phyloP scores from a whole-genome alignment of 2,329 filamentous ascomycete species.

The Beauveria scarabaeidicola region DNA sequence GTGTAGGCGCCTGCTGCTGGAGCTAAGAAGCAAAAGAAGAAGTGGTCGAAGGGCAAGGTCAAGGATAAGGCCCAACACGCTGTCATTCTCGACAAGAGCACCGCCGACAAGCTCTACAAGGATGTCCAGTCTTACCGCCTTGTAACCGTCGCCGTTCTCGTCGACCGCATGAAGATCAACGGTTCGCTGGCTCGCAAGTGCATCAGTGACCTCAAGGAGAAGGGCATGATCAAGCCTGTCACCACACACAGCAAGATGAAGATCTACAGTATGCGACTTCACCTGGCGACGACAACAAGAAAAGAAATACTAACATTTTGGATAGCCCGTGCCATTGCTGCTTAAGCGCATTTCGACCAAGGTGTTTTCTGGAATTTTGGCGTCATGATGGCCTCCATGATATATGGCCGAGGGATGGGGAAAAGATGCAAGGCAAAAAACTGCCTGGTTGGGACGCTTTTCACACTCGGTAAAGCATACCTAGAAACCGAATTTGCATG shows the following conservation, averaged over 20 bases:
- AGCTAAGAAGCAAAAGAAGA: slow-evolving; percentile 39
- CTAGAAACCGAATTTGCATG: slow-evolving; percentile 28
- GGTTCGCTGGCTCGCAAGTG: slow-evolving; percentile 88
- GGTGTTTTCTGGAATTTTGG: slow-evolving; percentile 28
- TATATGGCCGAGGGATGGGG: slow-evolving; percentile 27
- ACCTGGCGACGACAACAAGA: not conserved
- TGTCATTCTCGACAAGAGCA: slow-evolving; percentile 97
- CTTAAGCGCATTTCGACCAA: slow-evolving; percentile 29
- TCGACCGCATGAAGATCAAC: slow-evolving; percentile 99
- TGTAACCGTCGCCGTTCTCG: slow-evolving; percentile 95
- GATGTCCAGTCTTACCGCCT: slow-evolving; percentile 99
- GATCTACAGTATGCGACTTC: slow-evolving; percentile 74
- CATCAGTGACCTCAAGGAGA: slow-evolving; percentile 90
- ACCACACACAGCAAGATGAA: slow-evolving; percentile 94
- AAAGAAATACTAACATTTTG: slow-evolving; percentile 18
- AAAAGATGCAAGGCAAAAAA: slow-evolving; percentile 26
- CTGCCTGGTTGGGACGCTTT: slow-evolving; percentile 31
- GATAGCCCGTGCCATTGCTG: slow-evolving; percentile 50
- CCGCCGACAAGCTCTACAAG: slow-evolving; percentile 98
- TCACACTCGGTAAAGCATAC: slow-evolving; percentile 32
- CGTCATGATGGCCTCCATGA: slow-evolving; percentile 29
- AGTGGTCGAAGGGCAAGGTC: slow-evolving; percentile 59
- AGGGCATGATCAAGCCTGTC: slow-evolving; percentile 96
- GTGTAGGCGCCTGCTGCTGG: slow-evolving; percentile 33
- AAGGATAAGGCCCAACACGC: slow-evolving; percentile 99